Evolutionary conservation across 257 asterid species (phyloP).

Genomic region (Solanum gracilifrons): DNA sequence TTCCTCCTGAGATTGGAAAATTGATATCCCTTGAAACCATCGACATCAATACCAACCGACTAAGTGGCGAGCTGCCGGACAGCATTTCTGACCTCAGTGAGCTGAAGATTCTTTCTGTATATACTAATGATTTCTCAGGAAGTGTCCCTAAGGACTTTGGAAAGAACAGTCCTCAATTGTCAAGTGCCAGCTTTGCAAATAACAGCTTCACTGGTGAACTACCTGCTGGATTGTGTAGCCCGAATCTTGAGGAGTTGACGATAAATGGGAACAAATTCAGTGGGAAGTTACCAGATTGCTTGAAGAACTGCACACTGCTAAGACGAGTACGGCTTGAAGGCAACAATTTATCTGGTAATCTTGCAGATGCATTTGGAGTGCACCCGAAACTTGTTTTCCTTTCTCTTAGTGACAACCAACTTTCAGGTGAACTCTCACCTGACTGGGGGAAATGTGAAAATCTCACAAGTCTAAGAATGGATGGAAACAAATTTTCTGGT

Average conservation of each 20-base stretch:
- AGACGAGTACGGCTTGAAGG: slow-evolving; percentile 47
- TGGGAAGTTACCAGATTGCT: slow-evolving; percentile 59
- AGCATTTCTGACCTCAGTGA: slow-evolving; percentile 35
- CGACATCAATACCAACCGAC: slow-evolving; percentile 34
- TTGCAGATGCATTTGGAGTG: slow-evolving; percentile 48
- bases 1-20: slow-evolving; percentile 54
- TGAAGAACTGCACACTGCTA: slow-evolving; percentile 45
- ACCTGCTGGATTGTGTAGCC: slow-evolving; percentile 51
- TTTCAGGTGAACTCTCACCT: slow-evolving; percentile 47
- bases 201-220: slow-evolving; percentile 62
- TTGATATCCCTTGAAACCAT: slow-evolving; percentile 19
- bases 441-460: slow-evolving; percentile 42
- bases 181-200: slow-evolving; percentile 36
- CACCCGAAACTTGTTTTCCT: slow-evolving; percentile 44
- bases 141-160: slow-evolving; percentile 54
- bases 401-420: slow-evolving; percentile 39
- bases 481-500: slow-evolving; percentile 47
- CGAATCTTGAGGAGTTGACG: slow-evolving; percentile 38
- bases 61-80: slow-evolving; percentile 56
- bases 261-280: slow-evolving; percentile 40
- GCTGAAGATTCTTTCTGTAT: slow-evolving; percentile 24
- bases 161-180: slow-evolving; percentile 22
- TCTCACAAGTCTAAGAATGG: slow-evolving; percentile 42
- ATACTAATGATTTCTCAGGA: slow-evolving; percentile 44
- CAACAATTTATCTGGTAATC: slow-evolving; percentile 47